Conservation (phyloP, 1,284 basidiomycete species). For the Austropuccinia psidii region DNA sequence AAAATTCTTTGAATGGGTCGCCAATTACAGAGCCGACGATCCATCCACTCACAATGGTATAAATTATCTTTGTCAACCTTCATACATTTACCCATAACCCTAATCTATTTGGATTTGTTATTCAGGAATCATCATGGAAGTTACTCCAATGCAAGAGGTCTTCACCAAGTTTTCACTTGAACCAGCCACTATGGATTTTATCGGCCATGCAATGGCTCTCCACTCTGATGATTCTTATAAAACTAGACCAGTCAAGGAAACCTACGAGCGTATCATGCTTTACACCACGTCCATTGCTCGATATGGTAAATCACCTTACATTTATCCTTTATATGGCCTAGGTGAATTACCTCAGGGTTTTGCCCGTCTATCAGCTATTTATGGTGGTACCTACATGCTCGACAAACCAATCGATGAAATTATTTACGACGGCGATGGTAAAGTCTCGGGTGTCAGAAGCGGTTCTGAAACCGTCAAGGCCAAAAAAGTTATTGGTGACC, state of each 20-base stretch:
- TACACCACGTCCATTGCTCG: conserved; percentile 99
- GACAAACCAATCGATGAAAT: conserved; percentile 92
- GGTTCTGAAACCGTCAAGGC: conserved; percentile 91
- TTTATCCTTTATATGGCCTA: conserved; percentile 97
- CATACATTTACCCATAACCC: background rate
- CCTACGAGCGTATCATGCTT: conserved; percentile 91
- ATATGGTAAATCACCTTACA: conserved; percentile 99
- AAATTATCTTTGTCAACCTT: conserved; percentile 23
- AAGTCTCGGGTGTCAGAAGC: conserved; percentile 85
- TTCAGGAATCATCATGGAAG: conserved; percentile 74
- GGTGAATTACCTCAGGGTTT: conserved; percentile 99
- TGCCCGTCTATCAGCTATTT: conserved; percentile 94
- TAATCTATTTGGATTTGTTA: background rate
- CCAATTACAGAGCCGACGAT: conserved; percentile 89
- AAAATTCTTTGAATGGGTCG: conserved; percentile 98
- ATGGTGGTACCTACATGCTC: conserved; percentile 99
- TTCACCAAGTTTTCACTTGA: conserved; percentile 97
- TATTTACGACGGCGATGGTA: conserved; percentile 73
- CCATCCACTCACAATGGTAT: conserved; percentile 89
- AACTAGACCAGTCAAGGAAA: conserved; percentile 75
- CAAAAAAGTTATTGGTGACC: conserved; percentile 96
- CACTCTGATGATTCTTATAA: conserved; percentile 97
- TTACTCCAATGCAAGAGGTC: conserved; percentile 78
- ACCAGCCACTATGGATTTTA: conserved; percentile 95
- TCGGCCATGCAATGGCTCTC: conserved; percentile 98